Evolutionary conservation across 192 early-diverging fungal species (phyloP).

Genomic region (Spizellomyces punctatus): DNA sequence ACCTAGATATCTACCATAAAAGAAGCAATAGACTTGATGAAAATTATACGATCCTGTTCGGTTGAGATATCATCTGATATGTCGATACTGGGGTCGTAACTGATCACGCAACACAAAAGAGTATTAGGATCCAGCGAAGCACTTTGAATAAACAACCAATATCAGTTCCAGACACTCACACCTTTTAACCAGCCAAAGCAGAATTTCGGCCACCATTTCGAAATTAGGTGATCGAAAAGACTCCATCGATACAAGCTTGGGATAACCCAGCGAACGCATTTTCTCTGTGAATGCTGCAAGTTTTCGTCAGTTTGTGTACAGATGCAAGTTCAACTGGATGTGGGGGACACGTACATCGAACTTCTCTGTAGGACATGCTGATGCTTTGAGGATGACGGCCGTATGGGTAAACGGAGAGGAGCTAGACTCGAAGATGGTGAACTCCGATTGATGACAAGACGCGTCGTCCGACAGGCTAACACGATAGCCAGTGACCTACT

Average conservation of each 20-base stretch:
- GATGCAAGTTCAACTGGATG: background rate
- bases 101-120: slow-evolving; percentile 15
- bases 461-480: no score
- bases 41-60: slow-evolving; percentile 53
- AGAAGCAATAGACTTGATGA: slow-evolving; percentile 51
- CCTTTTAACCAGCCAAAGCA: slow-evolving; percentile 59
- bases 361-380: slow-evolving; percentile 28
- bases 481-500: no score
- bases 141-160: background rate
- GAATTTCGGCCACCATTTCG: slow-evolving; percentile 49
- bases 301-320: background rate
- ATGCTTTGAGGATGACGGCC: background rate
- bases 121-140: background rate
- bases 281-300: slow-evolving; percentile 51
- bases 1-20: slow-evolving; percentile 41
- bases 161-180: slow-evolving; percentile 2
- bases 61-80: slow-evolving; percentile 47
- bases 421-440: no score
- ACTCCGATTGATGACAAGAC: no score
- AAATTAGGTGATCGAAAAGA: slow-evolving; percentile 56
- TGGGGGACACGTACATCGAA: slow-evolving; percentile 3
- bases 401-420: no score
- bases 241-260: slow-evolving; percentile 54
- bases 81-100: slow-evolving; percentile 52
- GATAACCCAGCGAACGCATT: slow-evolving; percentile 53